A percentile compares a stretch with the other conserved stretches of the same genome.
These are phyloP conservation scores for Rhizoctonia solani DNA, from an alignment of 1,284 basidiomycete species.

Conservation along the genomic window DNA sequence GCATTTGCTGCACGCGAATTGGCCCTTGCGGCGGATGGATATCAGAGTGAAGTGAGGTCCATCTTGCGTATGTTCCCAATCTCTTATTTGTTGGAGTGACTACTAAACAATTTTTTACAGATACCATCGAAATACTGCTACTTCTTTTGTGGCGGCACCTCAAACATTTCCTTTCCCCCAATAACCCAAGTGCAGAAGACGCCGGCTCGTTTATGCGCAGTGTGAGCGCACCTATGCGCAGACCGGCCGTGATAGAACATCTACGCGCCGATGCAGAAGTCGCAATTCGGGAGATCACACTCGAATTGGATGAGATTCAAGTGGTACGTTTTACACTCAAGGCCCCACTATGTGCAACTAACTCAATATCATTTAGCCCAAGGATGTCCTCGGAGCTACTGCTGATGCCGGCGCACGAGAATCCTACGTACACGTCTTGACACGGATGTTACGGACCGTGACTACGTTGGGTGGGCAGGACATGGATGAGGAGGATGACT, in stretches of 20 bases:
- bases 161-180: conserved; percentile 51
- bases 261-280: conserved; percentile 44
- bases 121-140: conserved; percentile 80
- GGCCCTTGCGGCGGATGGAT: conserved; percentile 52
- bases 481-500: conserved; percentile 4
- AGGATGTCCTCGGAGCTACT: conserved; percentile 28
- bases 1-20: conserved; percentile 65
- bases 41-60: conserved; percentile 54
- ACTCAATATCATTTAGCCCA: neutral
- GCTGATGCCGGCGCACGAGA: conserved; percentile 27
- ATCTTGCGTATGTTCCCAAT: conserved; percentile 57
- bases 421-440: conserved; percentile 23
- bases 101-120: conserved; percentile 46
- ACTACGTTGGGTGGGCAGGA: conserved; percentile 13
- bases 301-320: conserved; percentile 47
- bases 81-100: conserved; percentile 16
- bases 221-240: conserved; percentile 39
- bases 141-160: conserved; percentile 87
- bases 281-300: conserved; percentile 44
- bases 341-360: neutral
- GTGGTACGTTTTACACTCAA: conserved; percentile 42
- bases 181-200: conserved; percentile 36
- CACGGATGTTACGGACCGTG: conserved; percentile 21
- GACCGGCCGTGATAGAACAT: conserved; percentile 38
- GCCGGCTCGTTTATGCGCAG: conserved; percentile 43